phyloP scores from a whole-genome alignment of 192 early-diverging fungal genomes.

The Funneliformis mosseae region DNA sequence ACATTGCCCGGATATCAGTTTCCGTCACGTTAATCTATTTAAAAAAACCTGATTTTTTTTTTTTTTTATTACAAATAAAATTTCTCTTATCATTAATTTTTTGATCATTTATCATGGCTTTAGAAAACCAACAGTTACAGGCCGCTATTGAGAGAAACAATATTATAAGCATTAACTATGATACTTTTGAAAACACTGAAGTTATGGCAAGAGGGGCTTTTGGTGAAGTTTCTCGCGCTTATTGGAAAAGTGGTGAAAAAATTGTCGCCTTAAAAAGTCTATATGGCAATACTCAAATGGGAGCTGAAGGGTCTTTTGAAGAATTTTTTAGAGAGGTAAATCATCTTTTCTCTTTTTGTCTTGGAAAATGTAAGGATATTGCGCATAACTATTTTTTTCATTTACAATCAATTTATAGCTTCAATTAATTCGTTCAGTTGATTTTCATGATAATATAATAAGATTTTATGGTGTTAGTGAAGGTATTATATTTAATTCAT shows the following conservation, averaged over 20 bases:
- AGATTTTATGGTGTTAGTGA: slow-evolving; percentile 8
- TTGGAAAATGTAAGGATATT: not conserved
- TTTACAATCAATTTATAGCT: not conserved
- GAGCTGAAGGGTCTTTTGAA: not conserved
- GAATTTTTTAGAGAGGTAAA: slow-evolving; percentile 14
- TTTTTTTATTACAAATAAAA: too few species aligned
- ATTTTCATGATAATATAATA: slow-evolving; percentile 17
- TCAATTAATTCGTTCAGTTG: slow-evolving; percentile 1
- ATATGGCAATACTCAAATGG: not conserved
- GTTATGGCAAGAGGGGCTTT: slow-evolving; percentile 11
- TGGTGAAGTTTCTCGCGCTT: slow-evolving; percentile 3
- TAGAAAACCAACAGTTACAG: not conserved
- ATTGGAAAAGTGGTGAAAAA: slow-evolving; percentile 8
- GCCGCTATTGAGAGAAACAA: not conserved
- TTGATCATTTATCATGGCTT: not conserved
- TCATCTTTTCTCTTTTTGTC: not conserved
- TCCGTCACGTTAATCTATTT: too few species aligned
- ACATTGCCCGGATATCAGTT: too few species aligned
- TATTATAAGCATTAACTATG: not conserved
- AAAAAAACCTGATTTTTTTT: too few species aligned
- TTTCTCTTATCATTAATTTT: too few species aligned
- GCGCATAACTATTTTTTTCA: not conserved
- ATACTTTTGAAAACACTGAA: not conserved
- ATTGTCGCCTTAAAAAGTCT: slow-evolving; percentile 22
- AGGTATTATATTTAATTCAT: not conserved